Conservation (phyloP, 73 alveolate genomes). For the Blepharisma stoltei region DNA sequence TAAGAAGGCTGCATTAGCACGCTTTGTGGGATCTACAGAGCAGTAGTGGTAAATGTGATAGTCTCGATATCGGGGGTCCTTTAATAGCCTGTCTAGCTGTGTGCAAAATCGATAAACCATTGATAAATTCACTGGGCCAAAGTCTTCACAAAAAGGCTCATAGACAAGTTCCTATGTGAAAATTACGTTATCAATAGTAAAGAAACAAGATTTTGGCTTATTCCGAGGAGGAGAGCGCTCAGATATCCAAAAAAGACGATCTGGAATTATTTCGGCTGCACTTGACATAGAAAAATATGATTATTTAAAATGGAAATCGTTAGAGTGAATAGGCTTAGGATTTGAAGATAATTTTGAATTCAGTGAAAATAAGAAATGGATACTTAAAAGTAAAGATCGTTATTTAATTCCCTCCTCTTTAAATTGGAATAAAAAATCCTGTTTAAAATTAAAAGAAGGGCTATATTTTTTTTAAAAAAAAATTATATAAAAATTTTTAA, state of each 20-base stretch:
- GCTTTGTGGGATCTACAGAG: slow-evolving; percentile 27
- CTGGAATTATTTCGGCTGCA: slow-evolving; percentile 43
- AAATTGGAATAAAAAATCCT: too few species aligned
- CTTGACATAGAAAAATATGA: background rate
- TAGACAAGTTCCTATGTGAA: slow-evolving; percentile 44
- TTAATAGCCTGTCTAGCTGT: slow-evolving; percentile 53
- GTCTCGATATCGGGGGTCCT: slow-evolving; percentile 24
- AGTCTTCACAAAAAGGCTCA: slow-evolving; percentile 67
- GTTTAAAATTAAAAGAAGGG: too few species aligned
- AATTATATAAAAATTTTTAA: too few species aligned
- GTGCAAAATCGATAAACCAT: slow-evolving; percentile 62
- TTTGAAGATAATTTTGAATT: too few species aligned
- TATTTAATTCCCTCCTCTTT: too few species aligned
- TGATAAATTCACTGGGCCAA: slow-evolving; percentile 79
- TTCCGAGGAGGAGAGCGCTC: slow-evolving; percentile 78
- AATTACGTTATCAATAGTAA: slow-evolving; percentile 79
- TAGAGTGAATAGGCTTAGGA: too few species aligned
- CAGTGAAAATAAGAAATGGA: too few species aligned
- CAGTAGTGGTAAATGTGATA: slow-evolving; percentile 39
- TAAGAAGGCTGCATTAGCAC: slow-evolving; percentile 46
- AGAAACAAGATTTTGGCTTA: slow-evolving; percentile 81
- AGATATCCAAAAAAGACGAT: slow-evolving; percentile 79
- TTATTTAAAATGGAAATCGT: too few species aligned
- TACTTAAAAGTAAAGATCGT: too few species aligned
- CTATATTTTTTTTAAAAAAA: too few species aligned